Conservation (phyloP, 2,329 filamentous ascomycete genomes). For the Rugonectria rugulosa region DNA sequence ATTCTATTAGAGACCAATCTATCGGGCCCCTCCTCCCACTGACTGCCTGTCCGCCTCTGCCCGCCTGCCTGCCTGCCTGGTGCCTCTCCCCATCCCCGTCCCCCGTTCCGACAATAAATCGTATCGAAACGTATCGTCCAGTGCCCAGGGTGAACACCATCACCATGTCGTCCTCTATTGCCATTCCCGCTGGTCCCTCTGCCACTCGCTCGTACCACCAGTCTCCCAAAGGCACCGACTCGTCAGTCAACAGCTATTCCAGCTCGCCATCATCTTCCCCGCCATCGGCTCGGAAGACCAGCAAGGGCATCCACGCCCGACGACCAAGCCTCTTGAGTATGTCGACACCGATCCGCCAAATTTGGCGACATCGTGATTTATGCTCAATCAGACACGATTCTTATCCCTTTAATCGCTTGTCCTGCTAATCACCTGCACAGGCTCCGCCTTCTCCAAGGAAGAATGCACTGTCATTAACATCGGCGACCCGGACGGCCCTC, state of each 20-base stretch:
- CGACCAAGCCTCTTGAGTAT: conserved; percentile 70
- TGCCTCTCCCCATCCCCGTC: conserved; percentile 28
- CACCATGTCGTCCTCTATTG: conserved; percentile 72
- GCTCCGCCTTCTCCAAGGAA: conserved; percentile 74
- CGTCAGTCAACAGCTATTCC: conserved; percentile 53
- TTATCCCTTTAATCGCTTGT: conserved; percentile 14
- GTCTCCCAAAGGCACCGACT: conserved; percentile 54
- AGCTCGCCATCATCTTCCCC: conserved; percentile 60
- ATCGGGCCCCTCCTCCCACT: conserved; percentile 11
- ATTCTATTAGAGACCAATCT: conserved; percentile 23
- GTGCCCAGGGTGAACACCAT: conserved; percentile 8
- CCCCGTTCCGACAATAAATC: conserved; percentile 15
- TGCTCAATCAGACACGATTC: conserved; percentile 6
- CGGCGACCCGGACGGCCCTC: conserved; percentile 75
- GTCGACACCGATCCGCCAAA: conserved; percentile 24
- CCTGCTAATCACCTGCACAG: conserved; percentile 53
- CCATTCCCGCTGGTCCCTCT: conserved; percentile 63
- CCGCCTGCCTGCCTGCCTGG: conserved; percentile 15
- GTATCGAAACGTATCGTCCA: conserved; percentile 13
- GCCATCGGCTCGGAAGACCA: conserved; percentile 58
- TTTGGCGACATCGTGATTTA: conserved; percentile 22
- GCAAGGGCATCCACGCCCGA: conserved; percentile 59
- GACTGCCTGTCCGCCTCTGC: conserved; percentile 13
- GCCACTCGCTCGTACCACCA: conserved; percentile 47
- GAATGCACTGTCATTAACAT: conserved; percentile 85